These are phyloP conservation scores for Sordaria brevicollis DNA, from an alignment of 495 filamentous ascomycete species.

Conservation along the genomic window DNA sequence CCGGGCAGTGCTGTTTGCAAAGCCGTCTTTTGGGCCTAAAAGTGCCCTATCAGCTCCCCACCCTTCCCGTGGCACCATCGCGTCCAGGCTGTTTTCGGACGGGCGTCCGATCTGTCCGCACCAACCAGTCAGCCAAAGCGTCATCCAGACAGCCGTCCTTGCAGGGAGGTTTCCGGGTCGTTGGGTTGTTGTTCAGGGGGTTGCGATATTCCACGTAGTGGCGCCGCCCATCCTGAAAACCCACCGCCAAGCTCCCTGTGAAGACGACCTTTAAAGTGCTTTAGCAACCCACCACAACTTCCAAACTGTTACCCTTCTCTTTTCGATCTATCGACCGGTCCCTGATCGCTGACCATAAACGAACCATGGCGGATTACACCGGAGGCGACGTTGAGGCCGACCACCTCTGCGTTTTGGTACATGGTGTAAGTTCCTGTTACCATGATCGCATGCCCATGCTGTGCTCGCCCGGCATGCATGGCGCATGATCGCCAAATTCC, in stretches of 20 bases:
- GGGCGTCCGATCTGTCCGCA: neutral
- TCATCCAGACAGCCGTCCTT: neutral
- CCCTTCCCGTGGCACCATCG: neutral
- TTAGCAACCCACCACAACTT: neutral
- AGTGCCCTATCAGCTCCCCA: neutral
- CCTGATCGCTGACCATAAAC: neutral
- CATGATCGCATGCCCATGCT: neutral
- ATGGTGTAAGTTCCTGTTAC: slow-evolving; percentile 54
- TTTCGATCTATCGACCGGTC: neutral
- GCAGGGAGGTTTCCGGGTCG: neutral
- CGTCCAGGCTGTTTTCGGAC: neutral
- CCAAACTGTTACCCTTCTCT: neutral
- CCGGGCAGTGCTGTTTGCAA: neutral
- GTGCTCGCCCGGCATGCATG: slow-evolving; percentile 2
- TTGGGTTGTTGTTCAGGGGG: neutral
- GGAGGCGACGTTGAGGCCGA: slow-evolving; percentile 35
- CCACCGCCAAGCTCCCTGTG: neutral
- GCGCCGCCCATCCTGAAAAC: neutral
- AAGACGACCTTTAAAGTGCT: neutral
- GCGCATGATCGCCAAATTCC: neutral
- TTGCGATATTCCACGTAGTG: neutral
- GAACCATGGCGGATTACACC: slow-evolving; percentile 20
- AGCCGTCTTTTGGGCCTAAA: neutral
- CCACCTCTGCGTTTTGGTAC: slow-evolving; percentile 90
- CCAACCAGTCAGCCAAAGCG: neutral